Base-by-base conservation (phyloP, 257 asterid species). In the Salvia miltiorrhiza region DNA sequence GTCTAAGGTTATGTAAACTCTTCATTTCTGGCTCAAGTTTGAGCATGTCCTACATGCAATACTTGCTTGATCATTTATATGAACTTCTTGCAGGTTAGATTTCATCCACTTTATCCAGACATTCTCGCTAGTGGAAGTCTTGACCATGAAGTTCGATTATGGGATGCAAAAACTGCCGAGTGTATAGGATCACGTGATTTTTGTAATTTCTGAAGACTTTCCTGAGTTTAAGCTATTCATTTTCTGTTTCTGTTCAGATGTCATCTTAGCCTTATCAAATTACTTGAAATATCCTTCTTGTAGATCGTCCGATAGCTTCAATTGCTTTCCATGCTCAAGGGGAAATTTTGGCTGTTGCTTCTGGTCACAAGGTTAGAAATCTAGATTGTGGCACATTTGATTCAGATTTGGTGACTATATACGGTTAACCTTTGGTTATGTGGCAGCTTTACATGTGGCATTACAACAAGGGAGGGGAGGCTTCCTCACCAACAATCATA, bases 281-380 rank as follows among this genome's bases (percentile, higher is more conserved):
- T 67, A 47, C 73, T 77, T 71, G 14, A 23, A 66, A 41, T 50
- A 63, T 68, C 20, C 71, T 68, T 48, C 73, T 63, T 73, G 78
- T 92, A 93, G 99, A 84, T 69, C 97, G 97, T 39, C 99, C 99
- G 24, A 93, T 93, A 65, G 97, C 99, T 73, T 93, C 99, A 20
- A 90, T 93, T 78, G 99, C 99, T 32, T 93, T 93, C 81, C 97
- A 93, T 82, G 92, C 99, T 52, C 91, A 85, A 72, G 99, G 99
- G 65, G 97, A 93, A 72, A 77, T 90, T 73, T 72, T 93, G 72
- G 99, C 99, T 52, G 99, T 93, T 48, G 99, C 99, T 75, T 90
- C 99, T 65, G 99, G 99, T 65, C 99, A 89, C 82, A 93, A 93
- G 97, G 99, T 93, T 54, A 76, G 81, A 33, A 72, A 67, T 69